phyloP scores from a whole-genome alignment of 495 filamentous ascomycete genomes.

The Penicillium argentinense region DNA sequence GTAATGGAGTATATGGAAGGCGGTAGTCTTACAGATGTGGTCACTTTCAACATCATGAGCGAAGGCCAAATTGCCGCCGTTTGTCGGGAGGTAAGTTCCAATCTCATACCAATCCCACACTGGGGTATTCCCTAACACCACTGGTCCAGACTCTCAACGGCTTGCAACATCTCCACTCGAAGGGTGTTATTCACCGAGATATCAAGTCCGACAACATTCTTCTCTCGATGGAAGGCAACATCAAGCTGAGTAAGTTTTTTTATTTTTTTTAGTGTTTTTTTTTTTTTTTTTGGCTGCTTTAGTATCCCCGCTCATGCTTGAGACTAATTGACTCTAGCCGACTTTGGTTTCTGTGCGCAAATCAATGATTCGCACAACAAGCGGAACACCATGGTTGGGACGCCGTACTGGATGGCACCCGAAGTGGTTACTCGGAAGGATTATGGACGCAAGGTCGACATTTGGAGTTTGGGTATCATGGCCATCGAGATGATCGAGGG shows the following conservation, averaged over 20 bases:
- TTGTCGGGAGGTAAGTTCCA: conserved; percentile 71
- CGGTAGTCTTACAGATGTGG: conserved; percentile 94
- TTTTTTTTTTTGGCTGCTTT: no score
- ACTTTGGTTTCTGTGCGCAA: conserved; percentile 98
- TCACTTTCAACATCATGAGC: conserved; percentile 98
- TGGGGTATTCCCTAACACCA: neutral
- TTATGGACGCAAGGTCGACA: conserved; percentile 97
- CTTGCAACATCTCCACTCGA: conserved; percentile 93
- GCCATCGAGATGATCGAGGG: conserved; percentile 99
- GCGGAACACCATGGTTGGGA: conserved; percentile 98
- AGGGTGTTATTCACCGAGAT: conserved; percentile 96
- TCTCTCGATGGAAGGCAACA: conserved; percentile 90
- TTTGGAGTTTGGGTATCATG: conserved; percentile 99
- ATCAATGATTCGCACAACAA: conserved; percentile 97
- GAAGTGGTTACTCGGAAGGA: conserved; percentile 97
- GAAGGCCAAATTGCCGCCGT: conserved; percentile 96
- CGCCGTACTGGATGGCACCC: conserved; percentile 99
- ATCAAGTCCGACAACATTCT: conserved; percentile 99
- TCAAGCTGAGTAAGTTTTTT: conserved; percentile 84
- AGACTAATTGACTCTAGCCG: conserved; percentile 60
- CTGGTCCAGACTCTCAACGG: conserved; percentile 71
- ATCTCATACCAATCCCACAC: no score
- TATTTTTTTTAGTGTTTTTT: neutral
- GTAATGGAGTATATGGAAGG: conserved; percentile 99
- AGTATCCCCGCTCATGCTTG: neutral